These are phyloP conservation scores for Botrytis tulipae DNA, from an alignment of 2,329 filamentous ascomycete genomes.

Conservation along the genomic window DNA sequence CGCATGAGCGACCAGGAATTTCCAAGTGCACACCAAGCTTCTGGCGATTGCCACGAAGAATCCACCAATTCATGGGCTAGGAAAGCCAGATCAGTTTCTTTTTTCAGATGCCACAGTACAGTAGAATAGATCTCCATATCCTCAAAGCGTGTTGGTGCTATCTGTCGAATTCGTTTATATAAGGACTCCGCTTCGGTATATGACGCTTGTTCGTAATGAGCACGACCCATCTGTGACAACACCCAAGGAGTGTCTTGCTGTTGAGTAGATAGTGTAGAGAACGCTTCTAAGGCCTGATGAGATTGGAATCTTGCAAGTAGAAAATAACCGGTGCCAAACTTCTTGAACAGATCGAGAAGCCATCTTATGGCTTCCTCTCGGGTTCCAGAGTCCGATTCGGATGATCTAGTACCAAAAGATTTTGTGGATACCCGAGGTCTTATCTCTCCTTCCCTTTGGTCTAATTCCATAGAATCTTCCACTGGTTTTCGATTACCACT, in stretches of 20 bases:
- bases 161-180: conserved; percentile 74
- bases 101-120: conserved; percentile 96
- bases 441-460: conserved; percentile 58
- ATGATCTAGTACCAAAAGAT: conserved; percentile 32
- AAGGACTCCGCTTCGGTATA: conserved; percentile 85
- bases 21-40: conserved; percentile 93
- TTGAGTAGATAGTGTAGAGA: conserved; percentile 64
- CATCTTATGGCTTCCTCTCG: conserved; percentile 74
- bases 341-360: conserved; percentile 77
- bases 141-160: conserved; percentile 79
- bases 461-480: conserved; percentile 65
- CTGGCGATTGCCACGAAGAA: conserved; percentile 80
- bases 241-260: conserved; percentile 95
- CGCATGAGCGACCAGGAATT: conserved; percentile 91
- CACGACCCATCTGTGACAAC: conserved; percentile 82
- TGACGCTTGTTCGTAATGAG: conserved; percentile 84
- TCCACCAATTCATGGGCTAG: conserved; percentile 89
- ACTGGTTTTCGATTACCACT: conserved; percentile 85
- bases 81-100: conserved; percentile 87
- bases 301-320: conserved; percentile 77
- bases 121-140: conserved; percentile 99
- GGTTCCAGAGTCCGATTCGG: conserved; percentile 55
- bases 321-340: conserved; percentile 78
- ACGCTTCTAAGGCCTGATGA: conserved; percentile 71
- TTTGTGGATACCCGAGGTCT: conserved; percentile 33